These are phyloP conservation scores for Lathyrus tuberosus DNA, from an alignment of 306 rosid species.

Conservation along the genomic window DNA sequence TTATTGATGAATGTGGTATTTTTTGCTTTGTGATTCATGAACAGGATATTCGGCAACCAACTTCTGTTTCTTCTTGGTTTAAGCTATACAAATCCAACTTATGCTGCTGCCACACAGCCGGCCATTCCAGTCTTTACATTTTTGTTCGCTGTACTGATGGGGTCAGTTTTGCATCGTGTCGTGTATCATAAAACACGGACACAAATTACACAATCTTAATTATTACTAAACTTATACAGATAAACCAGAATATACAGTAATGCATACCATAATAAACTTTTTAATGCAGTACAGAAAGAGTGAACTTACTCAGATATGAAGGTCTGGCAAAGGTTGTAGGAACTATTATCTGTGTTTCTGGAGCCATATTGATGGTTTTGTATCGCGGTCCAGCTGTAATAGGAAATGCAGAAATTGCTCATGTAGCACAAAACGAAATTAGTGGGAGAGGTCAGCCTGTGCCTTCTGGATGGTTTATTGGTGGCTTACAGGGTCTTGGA, in stretches of 20 bases:
- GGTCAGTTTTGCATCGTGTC: conserved; percentile 57
- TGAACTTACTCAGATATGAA: conserved; percentile 69
- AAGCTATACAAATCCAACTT: conserved; percentile 92
- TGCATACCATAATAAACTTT: conserved; percentile 34
- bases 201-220: conserved; percentile 19
- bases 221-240: conserved; percentile 21
- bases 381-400: conserved; percentile 76
- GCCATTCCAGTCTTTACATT: conserved; percentile 92
- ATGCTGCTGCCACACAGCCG: conserved; percentile 95
- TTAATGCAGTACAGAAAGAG: conserved; percentile 92
- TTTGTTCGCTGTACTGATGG: conserved; percentile 75
- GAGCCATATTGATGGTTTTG: conserved; percentile 82
- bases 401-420: conserved; percentile 53
- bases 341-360: conserved; percentile 78
- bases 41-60: conserved; percentile 95
- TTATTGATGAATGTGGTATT: conserved; percentile 32
- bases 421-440: conserved; percentile 51
- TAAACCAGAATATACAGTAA: conserved; percentile 21
- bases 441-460: conserved; percentile 87
- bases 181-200: conserved; percentile 11
- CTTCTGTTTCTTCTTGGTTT: conserved; percentile 94
- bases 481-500: conserved; percentile 60
- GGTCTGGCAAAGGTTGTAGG: conserved; percentile 90
- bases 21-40: conserved; percentile 43
- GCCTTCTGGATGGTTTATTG: conserved; percentile 73